phyloP scores from a whole-genome alignment of 2,329 filamentous ascomycete genomes.

The Epicoccum sorghinum region DNA sequence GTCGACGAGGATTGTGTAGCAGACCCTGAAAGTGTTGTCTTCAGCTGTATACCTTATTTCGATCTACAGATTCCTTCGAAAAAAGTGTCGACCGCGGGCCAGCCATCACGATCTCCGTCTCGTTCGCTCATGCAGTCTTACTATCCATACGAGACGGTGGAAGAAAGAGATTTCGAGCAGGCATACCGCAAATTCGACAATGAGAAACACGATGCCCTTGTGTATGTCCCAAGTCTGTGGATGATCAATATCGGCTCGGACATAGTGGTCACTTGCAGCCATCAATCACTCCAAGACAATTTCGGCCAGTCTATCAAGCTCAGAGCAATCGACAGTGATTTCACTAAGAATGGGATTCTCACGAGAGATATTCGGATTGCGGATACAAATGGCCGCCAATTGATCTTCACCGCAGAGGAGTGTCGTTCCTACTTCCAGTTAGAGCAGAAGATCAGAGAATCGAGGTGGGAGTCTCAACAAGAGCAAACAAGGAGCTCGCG shows the following conservation, averaged over 20 bases:
- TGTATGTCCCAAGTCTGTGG: slow-evolving; percentile 42
- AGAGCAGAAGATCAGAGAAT: slow-evolving; percentile 34
- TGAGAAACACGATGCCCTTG: slow-evolving; percentile 19
- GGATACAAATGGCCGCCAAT: slow-evolving; percentile 26
- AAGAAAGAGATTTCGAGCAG: slow-evolving; percentile 39
- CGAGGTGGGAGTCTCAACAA: slow-evolving; percentile 10
- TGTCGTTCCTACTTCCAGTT: slow-evolving; percentile 41
- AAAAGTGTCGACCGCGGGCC: background rate
- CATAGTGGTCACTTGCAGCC: slow-evolving; percentile 37
- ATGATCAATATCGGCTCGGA: slow-evolving; percentile 36
- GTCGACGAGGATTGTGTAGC: slow-evolving; percentile 29
- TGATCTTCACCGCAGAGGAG: slow-evolving; percentile 27
- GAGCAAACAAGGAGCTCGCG: too few species aligned
- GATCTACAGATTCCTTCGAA: slow-evolving; percentile 19
- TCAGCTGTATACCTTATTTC: slow-evolving; percentile 40
- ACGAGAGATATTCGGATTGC: slow-evolving; percentile 27
- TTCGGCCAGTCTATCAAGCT: slow-evolving; percentile 38
- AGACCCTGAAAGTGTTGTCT: slow-evolving; percentile 34
- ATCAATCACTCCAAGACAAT: slow-evolving; percentile 26
- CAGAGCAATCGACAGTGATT: background rate
- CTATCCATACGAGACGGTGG: slow-evolving; percentile 40
- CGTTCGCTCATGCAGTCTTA: slow-evolving; percentile 41
- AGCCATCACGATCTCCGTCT: slow-evolving; percentile 22
- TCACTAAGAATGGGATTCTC: background rate
- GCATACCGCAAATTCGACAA: slow-evolving; percentile 34